Conservation (phyloP, 2,329 filamentous ascomycete genomes). For the Fusarium pilosicola region DNA sequence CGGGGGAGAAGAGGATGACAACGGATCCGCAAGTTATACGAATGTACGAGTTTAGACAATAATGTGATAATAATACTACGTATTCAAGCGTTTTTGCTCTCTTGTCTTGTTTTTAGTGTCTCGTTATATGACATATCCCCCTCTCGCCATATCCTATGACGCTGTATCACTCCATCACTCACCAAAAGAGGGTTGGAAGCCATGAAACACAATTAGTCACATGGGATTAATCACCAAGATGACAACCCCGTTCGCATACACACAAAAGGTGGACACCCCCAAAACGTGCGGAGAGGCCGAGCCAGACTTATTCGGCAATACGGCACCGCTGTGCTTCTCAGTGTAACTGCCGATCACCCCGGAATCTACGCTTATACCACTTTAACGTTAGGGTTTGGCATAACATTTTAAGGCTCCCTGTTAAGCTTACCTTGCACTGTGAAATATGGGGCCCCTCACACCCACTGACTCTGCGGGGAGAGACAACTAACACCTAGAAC, state of each 20-base stretch:
- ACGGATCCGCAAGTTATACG: conserved; percentile 1
- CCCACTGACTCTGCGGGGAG: background rate
- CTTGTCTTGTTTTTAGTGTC: background rate
- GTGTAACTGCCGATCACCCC: conserved; percentile 25
- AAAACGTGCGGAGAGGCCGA: conserved; percentile 35
- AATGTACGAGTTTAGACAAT: background rate
- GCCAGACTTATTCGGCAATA: conserved; percentile 27
- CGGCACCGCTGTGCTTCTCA: conserved; percentile 26
- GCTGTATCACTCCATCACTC: conserved; percentile 2
- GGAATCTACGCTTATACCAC: conserved; percentile 24
- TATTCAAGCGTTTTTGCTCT: background rate
- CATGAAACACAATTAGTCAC: conserved; percentile 6
- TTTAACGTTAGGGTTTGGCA: conserved; percentile 21
- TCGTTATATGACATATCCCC: background rate
- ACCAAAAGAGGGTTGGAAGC: background rate
- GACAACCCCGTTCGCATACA: background rate
- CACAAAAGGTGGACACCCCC: background rate
- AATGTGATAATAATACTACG: background rate
- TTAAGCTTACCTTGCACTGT: conserved; percentile 31
- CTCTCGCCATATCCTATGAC: conserved; percentile 1
- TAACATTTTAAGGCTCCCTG: conserved; percentile 13
- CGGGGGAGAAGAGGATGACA: background rate
- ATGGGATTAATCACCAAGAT: background rate
- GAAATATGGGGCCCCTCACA: conserved; percentile 14
- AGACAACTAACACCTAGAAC: background rate